phyloP scores from a whole-genome alignment of 2,329 filamentous ascomycete species.

The Arthroderma uncinatum region DNA sequence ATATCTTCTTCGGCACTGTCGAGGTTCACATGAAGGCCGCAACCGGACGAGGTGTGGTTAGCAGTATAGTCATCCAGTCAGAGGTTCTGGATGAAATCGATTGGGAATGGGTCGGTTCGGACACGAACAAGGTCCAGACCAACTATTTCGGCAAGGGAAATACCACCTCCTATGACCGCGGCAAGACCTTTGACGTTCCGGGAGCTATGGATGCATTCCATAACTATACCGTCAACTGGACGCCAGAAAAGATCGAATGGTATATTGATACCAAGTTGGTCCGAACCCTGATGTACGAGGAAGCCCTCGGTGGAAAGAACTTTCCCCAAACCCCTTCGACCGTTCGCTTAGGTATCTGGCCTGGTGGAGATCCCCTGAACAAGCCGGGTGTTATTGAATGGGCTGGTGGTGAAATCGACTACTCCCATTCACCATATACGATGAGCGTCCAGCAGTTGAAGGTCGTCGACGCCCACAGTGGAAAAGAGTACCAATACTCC shows the following conservation, averaged over 20 bases:
- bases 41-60: constrained; percentile 81
- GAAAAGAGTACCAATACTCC: constrained; percentile 53
- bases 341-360: constrained; percentile 59
- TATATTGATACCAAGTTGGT: constrained; percentile 50
- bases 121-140: constrained; percentile 47
- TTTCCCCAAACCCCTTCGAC: constrained; percentile 67
- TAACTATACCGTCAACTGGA: constrained; percentile 53
- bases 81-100: constrained; percentile 93
- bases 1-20: constrained; percentile 95
- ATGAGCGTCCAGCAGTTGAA: constrained; percentile 60
- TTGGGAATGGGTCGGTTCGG: constrained; percentile 45
- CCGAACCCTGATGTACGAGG: constrained; percentile 49
- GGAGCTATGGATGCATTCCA: constrained; percentile 39
- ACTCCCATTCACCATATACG: constrained; percentile 49
- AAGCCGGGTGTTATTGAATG: constrained; percentile 13
- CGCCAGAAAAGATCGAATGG: constrained; percentile 52
- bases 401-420: constrained; percentile 16
- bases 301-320: constrained; percentile 54
- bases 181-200: constrained; percentile 59
- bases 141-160: constrained; percentile 97
- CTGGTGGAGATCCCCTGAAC: constrained; percentile 45
- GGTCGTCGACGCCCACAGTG: constrained; percentile 46
- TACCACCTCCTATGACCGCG: constrained; percentile 75
- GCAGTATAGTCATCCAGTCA: constrained; percentile 82
- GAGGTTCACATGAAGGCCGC: constrained; percentile 77